Evolutionary conservation across 2,329 filamentous ascomycete genomes (phyloP), one percentile per base, ranked within the genome.

Genomic region (Microascus cirrosus): DNA sequence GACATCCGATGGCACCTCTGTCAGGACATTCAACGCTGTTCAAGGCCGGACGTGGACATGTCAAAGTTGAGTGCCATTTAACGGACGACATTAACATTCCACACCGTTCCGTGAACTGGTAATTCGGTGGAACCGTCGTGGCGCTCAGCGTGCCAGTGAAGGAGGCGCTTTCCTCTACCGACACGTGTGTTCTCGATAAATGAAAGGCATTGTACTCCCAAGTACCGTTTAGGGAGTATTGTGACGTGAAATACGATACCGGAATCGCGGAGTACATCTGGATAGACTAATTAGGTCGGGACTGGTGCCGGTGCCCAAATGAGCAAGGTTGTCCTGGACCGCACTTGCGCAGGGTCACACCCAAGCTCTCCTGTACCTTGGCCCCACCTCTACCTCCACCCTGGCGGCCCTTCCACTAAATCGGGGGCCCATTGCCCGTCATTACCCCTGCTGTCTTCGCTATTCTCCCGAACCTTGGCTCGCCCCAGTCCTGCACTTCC

Each of bases 401-500:
- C 54, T 56, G 54, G 54, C 54, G 28, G 39, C 54, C 55, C 22
- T 35, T 48, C 42, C 55, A 20, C 42, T 56, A 56, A 56, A 50
- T 50, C 53, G 34, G 36, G 55, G 55, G 20, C 15, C 25, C 42
- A 32, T 22, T 28, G 39, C 42, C 39, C 36, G 35, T 56, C 54
- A 56, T 56, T 25, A 48, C 45, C 50, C 53, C 53, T 55, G 53
- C n/a, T 28, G 32, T 55, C 39, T 55, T 10, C 20, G 45, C 45
- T 28, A 39, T 55, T 55, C 53, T 55, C 53, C 55, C 55, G 55
- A 50, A 56, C 55, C 28, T 56, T 50, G 55, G 55, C 55, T 32
- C 42, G 25, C 32, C 55, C 25, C 25, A 22, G 28, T 25, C 12
- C 25, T 42, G 20, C 50, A 10, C 39, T 28, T 15, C 54, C 42